A percentile compares a stretch with the other conserved stretches of the same genome.
Evolutionary conservation across 1,139 yeast genomes (phyloP).

Genomic region (Suhomyces atakaporum): DNA sequence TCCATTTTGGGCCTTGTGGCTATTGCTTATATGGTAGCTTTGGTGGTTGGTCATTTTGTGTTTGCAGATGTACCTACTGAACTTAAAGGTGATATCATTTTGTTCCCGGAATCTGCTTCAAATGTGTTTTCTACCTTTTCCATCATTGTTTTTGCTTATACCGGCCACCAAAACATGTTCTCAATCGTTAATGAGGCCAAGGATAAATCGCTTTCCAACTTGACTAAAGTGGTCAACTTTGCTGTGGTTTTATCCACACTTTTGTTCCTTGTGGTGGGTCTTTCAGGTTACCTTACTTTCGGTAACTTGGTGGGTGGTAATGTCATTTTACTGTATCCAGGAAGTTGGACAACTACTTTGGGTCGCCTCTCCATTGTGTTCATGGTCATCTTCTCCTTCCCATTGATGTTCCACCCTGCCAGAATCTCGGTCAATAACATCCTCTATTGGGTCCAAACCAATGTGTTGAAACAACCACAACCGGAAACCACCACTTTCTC

Average conservation of each 20-base stretch:
- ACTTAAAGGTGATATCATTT: constrained; percentile 55
- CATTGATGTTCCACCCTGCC: constrained; percentile 91
- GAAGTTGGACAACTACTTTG: constrained; percentile 49
- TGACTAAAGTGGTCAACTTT: constrained; percentile 52
- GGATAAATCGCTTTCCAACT: constrained; percentile 53
- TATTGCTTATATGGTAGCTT: constrained; percentile 39
- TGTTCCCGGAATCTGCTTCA: constrained; percentile 58
- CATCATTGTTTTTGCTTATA: constrained; percentile 50
- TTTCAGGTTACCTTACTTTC: constrained; percentile 48
- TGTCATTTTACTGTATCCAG: constrained; percentile 68
- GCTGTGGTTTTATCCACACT: constrained; percentile 49
- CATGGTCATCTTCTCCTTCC: constrained; percentile 86
- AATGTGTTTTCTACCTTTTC: constrained; percentile 64
- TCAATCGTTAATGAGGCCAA: constrained; percentile 53
- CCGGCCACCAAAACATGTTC: constrained; percentile 55
- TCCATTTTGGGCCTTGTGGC: constrained; percentile 45
- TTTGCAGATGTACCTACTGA: constrained; percentile 46
- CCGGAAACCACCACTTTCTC: constrained; percentile 4
- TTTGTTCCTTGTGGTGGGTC: constrained; percentile 42
- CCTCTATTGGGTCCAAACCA: constrained; percentile 46
- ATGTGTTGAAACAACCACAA: constrained; percentile 2
- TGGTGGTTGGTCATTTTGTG: constrained; percentile 39
- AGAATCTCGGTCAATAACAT: constrained; percentile 82
- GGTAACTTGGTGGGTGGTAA: constrained; percentile 64
- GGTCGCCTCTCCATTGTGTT: constrained; percentile 78